Base-by-base conservation (phyloP, 192 early-diverging fungal genomes). In the Jimgerdemannia flammicorona region DNA sequence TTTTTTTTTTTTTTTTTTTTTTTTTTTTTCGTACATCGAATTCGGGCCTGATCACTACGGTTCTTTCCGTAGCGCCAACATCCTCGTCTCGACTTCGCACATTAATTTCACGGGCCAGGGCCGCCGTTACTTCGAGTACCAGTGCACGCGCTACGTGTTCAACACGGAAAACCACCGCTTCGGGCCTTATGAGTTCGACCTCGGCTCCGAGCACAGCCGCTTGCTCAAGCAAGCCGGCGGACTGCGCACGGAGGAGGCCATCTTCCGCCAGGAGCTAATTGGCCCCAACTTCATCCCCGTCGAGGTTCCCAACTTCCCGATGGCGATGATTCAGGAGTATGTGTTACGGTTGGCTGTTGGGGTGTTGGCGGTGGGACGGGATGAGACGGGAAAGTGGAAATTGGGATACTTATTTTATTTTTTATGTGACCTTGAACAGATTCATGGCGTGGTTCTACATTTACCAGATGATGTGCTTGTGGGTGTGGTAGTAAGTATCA, bases 101-200 rank as follows among this genome's bases (percentile, higher is more conserved):
- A 74, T 91, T 14, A 54, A 85, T 65, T 72, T 72, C 3, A 85
- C 86, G 3, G 65, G 72, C 18, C 78, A 78, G 14, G 78, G 79
- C 17, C 77, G 78, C 9, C 81, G 83, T 39, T 95, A 85, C 75
- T 88, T 95, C 73, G 92, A 94, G 81, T 90, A 89, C 75, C 89
- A 92, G 76, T 93, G 91, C 81, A 89, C 92, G 42, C 88, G 93
- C 42, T 95, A 95, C 72, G 88, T 94, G 39, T 89, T 87, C 72
- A 85, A 89, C 69, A 72, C 81, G 8, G 73, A 74, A 18, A 68
- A 78, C 9, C 78, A 73, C 44, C 29, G 42, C 6, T 94, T 92
- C 78, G 86, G 84, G 63, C 87, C 90, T 44, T 85, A 85, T 79
- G 71, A 79, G 44, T 90, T 88, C 69, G 71, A 79, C 7, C 81